These are phyloP conservation scores for Hippophae rhamnoides DNA, from an alignment of 306 rosid species.

Conservation along the genomic window DNA sequence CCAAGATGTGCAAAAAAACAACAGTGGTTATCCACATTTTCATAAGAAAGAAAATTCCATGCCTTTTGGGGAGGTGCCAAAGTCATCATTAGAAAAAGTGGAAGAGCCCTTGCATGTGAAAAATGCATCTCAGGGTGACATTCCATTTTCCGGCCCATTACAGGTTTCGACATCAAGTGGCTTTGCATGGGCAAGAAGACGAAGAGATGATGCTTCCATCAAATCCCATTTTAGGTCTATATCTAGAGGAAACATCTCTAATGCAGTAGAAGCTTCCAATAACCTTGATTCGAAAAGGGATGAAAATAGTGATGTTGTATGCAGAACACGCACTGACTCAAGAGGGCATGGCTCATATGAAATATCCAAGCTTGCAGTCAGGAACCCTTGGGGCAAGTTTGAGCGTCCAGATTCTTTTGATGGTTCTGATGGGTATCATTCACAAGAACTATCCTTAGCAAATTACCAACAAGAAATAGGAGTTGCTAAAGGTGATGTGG, in stretches of 20 bases:
- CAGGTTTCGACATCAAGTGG: conserved; percentile 96
- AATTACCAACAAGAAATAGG: conserved; percentile 60
- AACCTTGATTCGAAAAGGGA: conserved; percentile 39
- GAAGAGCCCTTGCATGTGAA: conserved; percentile 61
- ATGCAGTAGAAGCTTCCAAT: conserved; percentile 44
- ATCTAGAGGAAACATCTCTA: conserved; percentile 67
- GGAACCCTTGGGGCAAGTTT: conserved; percentile 85
- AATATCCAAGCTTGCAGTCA: conserved; percentile 54
- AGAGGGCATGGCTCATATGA: conserved; percentile 53
- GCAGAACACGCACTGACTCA: conserved; percentile 33
- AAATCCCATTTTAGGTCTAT: conserved; percentile 68
- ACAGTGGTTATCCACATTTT: conserved; percentile 28
- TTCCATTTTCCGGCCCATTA: conserved; percentile 76
- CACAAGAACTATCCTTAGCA: conserved; percentile 68
- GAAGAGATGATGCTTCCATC: conserved; percentile 48
- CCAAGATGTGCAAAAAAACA: conserved; percentile 32
- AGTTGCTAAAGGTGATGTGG: conserved; percentile 66
- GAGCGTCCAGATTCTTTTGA: conserved; percentile 89
- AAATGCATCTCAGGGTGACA: conserved; percentile 78
- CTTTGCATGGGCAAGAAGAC: conserved; percentile 96
- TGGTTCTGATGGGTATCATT: conserved; percentile 84
- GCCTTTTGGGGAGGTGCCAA: conserved; percentile 33
- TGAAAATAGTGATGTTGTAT: conserved; percentile 44
- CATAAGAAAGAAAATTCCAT: conserved; percentile 35
- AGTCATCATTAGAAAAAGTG: conserved; percentile 37